Base-by-base conservation (phyloP, 2,329 filamentous ascomycete species). In the Fusarium brachygibbosum region DNA sequence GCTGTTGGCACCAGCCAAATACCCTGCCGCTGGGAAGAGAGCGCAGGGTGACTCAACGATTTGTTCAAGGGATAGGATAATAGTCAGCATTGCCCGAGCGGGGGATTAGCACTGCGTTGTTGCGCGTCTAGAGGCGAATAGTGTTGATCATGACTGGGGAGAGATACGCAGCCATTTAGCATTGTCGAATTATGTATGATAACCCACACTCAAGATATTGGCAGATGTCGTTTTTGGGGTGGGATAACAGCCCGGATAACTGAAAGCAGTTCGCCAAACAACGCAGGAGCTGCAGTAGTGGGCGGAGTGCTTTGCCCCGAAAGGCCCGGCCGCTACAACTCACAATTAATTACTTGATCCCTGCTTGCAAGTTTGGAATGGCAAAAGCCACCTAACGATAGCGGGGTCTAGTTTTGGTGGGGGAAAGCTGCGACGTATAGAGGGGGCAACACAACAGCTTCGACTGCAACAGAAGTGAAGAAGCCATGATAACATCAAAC, bases 291-390 rank as follows among this genome's bases (percentile, higher is more conserved):
- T 68, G 71, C 70, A 72, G 71, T 74, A 74, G 71, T 37, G 67
- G 69, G 67, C 65, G 64, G 67, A 69, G 67, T 56, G 67, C 71
- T 74, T 73, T 73, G 71, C 71, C 68, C 71, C 71, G 69, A 74
- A 48, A 60, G 45, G 56, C 71, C 57, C 58, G 41, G 56, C 64
- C 57, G 53, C 57, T 73, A 66, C 56, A 68, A 65, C n/a, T n/a
- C n/a, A n/a, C 58, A 48, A 56, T 51, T 37, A 48, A 56, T 51
- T 37, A 51, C 28, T 45, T n/a, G 34, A 51, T 51, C 48, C 48
- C 48, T 51, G 48, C 34, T 38, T 51, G n/a, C 35, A 51, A 29
- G 42, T 29, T 29, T 45, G 42, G 42, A 45, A 45, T 66, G 42
- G 61, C 37, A 68, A 45, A 66, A 66, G 58, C 63, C 63, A 63